phyloP scores from a whole-genome alignment of 2,329 filamentous ascomycete species.

The Verticillium isaacii region DNA sequence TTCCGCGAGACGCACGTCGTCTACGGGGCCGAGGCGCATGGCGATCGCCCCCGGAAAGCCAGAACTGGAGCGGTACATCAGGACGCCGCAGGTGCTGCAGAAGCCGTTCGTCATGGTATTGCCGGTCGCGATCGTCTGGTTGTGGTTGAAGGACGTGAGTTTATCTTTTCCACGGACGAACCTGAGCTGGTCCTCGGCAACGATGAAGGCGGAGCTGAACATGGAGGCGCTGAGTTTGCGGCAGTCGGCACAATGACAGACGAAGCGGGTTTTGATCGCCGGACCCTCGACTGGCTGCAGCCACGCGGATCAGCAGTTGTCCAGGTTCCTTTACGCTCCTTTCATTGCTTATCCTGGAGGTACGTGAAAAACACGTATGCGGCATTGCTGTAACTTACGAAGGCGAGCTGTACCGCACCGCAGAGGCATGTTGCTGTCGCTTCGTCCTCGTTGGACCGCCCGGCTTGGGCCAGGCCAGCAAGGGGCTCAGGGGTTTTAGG shows the following conservation, averaged over 20 bases:
- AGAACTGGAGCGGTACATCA: slow-evolving; percentile 51
- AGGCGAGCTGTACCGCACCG: slow-evolving; percentile 47
- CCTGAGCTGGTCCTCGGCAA: slow-evolving; percentile 37
- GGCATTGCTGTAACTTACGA: slow-evolving; percentile 31
- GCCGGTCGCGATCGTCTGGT: slow-evolving; percentile 38
- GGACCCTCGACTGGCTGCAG: slow-evolving; percentile 38
- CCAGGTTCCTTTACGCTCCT: too few species aligned
- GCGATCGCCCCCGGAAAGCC: slow-evolving; percentile 41
- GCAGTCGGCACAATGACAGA: slow-evolving; percentile 59
- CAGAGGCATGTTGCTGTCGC: slow-evolving; percentile 57
- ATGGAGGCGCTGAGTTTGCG: slow-evolving; percentile 59
- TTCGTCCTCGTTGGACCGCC: slow-evolving; percentile 37
- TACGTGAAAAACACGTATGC: fast-evolving
- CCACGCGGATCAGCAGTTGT: background rate
- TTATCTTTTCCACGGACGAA: slow-evolving; percentile 47
- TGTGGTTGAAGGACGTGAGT: slow-evolving; percentile 40
- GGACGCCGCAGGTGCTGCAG: slow-evolving; percentile 52
- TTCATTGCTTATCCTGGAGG: too few species aligned
- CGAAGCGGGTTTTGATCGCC: slow-evolving; percentile 42
- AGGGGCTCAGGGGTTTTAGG: slow-evolving; percentile 17
- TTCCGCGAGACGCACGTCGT: slow-evolving; percentile 55
- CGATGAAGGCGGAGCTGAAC: slow-evolving; percentile 55
- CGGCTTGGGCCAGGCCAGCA: slow-evolving; percentile 30
- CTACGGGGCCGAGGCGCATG: slow-evolving; percentile 54
- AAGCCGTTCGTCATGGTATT: slow-evolving; percentile 58